These are phyloP conservation scores for Pseudogymnoascus sp. DNA, from an alignment of 2,329 filamentous ascomycete species.

Conservation along the genomic window DNA sequence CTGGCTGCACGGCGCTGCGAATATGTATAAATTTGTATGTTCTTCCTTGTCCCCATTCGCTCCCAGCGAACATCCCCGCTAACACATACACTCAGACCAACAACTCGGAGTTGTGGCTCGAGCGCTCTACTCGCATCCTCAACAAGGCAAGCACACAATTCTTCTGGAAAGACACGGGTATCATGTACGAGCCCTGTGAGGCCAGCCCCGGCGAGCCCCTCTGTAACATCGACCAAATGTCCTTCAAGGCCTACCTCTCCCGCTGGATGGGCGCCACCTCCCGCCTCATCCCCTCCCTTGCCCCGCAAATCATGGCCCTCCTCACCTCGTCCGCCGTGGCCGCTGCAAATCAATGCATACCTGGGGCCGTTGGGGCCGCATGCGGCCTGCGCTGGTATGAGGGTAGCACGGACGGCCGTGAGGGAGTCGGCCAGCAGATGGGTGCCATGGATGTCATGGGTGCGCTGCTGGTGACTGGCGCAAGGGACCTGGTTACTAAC, in stretches of 20 bases:
- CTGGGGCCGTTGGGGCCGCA: constrained; percentile 34
- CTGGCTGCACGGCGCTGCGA: constrained; percentile 41
- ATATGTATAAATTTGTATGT: constrained; percentile 39
- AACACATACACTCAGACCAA: constrained; percentile 31
- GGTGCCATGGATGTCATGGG: constrained; percentile 41
- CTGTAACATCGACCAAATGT: constrained; percentile 51
- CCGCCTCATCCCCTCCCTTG: constrained; percentile 49
- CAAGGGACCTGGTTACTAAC: constrained; percentile 34
- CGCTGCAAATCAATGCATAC: constrained; percentile 45
- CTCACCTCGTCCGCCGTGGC: constrained; percentile 43
- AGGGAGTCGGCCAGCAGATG: constrained; percentile 48
- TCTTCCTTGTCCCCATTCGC: background rate
- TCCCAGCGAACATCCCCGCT: constrained; percentile 7
- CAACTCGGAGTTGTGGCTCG: constrained; percentile 28
- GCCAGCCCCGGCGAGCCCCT: constrained; percentile 41
- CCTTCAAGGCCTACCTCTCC: constrained; percentile 57
- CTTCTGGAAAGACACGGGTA: constrained; percentile 24
- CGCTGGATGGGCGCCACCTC: constrained; percentile 49
- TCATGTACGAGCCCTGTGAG: constrained; percentile 56
- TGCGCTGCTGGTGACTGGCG: constrained; percentile 36
- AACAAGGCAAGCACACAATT: constrained; percentile 27
- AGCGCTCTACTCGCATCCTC: constrained; percentile 25
- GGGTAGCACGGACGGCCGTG: constrained; percentile 32
- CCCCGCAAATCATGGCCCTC: constrained; percentile 40
- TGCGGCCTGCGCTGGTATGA: constrained; percentile 39